Evolutionary conservation across 2,329 filamentous ascomycete species (phyloP), one percentile per base, ranked within the genome.

Genomic region (Clarireedia paspali): DNA sequence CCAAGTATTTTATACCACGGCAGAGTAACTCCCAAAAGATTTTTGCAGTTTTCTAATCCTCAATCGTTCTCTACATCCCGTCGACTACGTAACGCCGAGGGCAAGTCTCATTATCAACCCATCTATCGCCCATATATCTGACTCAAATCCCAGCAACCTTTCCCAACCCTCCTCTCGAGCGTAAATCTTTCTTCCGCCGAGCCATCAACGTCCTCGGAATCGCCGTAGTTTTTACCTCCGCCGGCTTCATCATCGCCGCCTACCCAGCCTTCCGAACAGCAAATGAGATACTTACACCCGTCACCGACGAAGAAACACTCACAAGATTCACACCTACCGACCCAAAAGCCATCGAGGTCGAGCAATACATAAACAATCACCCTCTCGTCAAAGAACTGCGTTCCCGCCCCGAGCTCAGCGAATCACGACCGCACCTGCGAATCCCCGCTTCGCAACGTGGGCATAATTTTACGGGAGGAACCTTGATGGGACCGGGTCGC

Each of bases 371-470:
- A 70, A 81, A 84, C 66, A 80, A 77, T 47, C 90, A 94, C 73
- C 86, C 89, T 1, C 70, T 95, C n/a, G 79, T 87, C 4, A 70
- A 77, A n/a, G 75, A 80, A 44, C 76, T 97, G 50, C 85, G 91
- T 47, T 71, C 72, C 17, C 78, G 88, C 64, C 75, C 83, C 0
- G 80, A 81, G 26, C 87, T 86, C 70, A 79, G 75, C 36, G 91
- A 95, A 70, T 86, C 87, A 36, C 82, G 94, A 42, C 92, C 92
- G 10, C 90, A 96, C 69, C 75, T 96, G 69, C 94, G 91, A 72
- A 87, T 96, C 67, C 91, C 92, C 0, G 75, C 77, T 26, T 71
- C 77, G 2, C 79, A 90, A 70, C 83, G 88, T 40, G 72, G 73
- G 2, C 84, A 89, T 68, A 95, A 86, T 71, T 77, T 99, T 52